Evolutionary conservation across 2,329 filamentous ascomycete genomes (phyloP), one percentile per base, ranked within the genome.

Genomic region (Tolypocladium sp.): DNA sequence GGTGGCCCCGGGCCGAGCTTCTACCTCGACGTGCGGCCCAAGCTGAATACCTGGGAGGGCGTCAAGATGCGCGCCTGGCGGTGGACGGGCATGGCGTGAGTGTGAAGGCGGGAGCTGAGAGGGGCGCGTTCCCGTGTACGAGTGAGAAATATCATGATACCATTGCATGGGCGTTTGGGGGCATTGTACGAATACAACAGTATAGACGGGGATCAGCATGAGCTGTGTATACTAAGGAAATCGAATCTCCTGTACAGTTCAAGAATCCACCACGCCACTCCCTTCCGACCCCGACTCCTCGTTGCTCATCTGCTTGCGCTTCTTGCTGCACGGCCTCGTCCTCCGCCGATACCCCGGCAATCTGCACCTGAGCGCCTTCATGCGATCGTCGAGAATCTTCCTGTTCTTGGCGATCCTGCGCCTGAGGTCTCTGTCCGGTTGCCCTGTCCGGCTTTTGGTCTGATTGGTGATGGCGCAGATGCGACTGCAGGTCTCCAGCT

Each of bases 31-130:
- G 85, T 89, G 51, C 75, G 86, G 66, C 86, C 86, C 0, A 89
- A 89, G 75, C 69, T 89, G 63, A 88, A 88, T 67, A 82, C 79
- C 2, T 85, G 82, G 79, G 86, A 89, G 71, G 86, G 86, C 0
- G 77, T 85, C 65, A 87, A 84, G 76, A 89, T 89, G 86, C 78
- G 86, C 41, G 77, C 77, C 0, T 71, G 79, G 69, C 77, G 77
- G 40, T 77, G 76, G 41, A 63, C 79, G 0, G 84, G 82, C 2
- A 56, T 86, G 58, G 75, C 74, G 13, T 86, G 66, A 69, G 20
- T 4, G 5, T n/a, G 13, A 17, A 51, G 15, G 13, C 33, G 25
- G 25, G 20, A 4, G 12, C 15, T 38, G 52, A 13, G 22, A 41
- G 27, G 15, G 55, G 7, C 30, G 12, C 8, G 17, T 10, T 33